A percentile compares a stretch with the other conserved stretches of the same genome.
These are phyloP conservation scores for Geranium rotundifolium DNA, from an alignment of 345 rosid genomes.

Conservation along the genomic window DNA sequence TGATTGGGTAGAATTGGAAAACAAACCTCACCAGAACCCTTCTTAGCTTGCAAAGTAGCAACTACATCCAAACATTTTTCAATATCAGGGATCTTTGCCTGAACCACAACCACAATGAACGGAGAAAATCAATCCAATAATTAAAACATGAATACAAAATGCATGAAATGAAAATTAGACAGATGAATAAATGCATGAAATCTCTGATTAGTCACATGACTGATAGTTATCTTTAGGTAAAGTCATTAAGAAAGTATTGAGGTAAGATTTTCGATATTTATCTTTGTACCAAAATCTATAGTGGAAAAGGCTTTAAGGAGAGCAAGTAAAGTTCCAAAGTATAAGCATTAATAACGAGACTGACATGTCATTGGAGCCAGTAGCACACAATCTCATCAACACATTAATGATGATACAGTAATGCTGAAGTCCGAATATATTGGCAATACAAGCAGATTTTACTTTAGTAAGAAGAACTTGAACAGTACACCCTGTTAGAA, in stretches of 20 bases:
- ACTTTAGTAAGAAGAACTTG: background rate
- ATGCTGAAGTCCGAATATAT: background rate
- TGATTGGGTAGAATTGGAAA: constrained; percentile 9
- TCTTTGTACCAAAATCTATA: background rate
- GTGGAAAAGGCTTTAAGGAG: background rate
- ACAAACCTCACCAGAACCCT: constrained; percentile 83
- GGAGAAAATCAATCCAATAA: constrained; percentile 2
- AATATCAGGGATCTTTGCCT: constrained; percentile 92
- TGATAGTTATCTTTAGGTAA: background rate
- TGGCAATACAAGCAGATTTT: background rate
- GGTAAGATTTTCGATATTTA: background rate
- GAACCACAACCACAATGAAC: constrained; percentile 13
- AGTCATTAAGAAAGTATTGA: background rate
- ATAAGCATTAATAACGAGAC: too few relatives aligned
- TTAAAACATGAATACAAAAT: background rate
- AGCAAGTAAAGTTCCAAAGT: background rate
- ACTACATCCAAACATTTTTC: constrained; percentile 84
- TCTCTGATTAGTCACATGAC: background rate
- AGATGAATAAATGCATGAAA: background rate
- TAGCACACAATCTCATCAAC: too few relatives aligned
- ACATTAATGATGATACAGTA: too few relatives aligned
- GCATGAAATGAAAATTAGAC: background rate
- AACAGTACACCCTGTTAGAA: background rate
- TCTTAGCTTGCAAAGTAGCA: constrained; percentile 72
- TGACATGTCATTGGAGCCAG: too few relatives aligned